A percentile compares a stretch with the other conserved stretches of the same genome.
These are phyloP conservation scores for Dothideomycetes sp. DNA, from an alignment of 2,329 filamentous ascomycete genomes.

Conservation along the genomic window DNA sequence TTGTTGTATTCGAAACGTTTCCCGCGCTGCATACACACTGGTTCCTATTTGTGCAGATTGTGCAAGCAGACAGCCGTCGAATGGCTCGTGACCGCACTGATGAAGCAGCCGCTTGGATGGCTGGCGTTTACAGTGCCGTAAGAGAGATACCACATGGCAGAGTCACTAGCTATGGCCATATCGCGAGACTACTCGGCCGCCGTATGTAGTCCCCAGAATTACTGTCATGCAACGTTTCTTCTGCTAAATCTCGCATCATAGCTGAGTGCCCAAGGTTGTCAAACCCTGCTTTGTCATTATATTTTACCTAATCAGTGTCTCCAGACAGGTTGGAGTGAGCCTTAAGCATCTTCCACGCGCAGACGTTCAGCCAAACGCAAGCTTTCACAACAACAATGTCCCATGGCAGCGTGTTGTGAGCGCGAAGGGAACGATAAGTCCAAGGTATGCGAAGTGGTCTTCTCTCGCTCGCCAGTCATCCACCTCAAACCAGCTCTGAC, in stretches of 20 bases:
- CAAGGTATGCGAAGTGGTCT: slow-evolving; percentile 45
- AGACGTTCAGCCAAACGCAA: slow-evolving; percentile 26
- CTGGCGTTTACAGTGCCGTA: slow-evolving; percentile 69
- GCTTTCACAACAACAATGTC: slow-evolving; percentile 66
- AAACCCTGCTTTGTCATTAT: slow-evolving; percentile 1
- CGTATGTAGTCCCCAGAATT: slow-evolving; percentile 44
- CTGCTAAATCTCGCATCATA: slow-evolving; percentile 14
- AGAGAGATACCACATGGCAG: slow-evolving; percentile 74
- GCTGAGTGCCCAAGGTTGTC: slow-evolving; percentile 36
- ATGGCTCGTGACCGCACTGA: too few relatives aligned
- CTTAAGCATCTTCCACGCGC: slow-evolving; percentile 68
- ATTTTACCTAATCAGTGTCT: slow-evolving; percentile 6
- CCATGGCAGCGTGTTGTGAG: slow-evolving; percentile 95
- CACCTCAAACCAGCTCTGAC: slow-evolving; percentile 1
- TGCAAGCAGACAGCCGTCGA: too few relatives aligned
- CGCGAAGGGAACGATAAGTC: slow-evolving; percentile 73
- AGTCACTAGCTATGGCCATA: slow-evolving; percentile 82
- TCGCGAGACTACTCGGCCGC: slow-evolving; percentile 59
- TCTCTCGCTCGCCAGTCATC: neutral
- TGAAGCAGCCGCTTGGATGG: slow-evolving; percentile 63
- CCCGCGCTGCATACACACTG: too few relatives aligned
- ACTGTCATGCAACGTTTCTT: neutral
- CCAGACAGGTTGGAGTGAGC: slow-evolving; percentile 75
- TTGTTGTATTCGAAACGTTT: too few relatives aligned
- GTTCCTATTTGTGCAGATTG: too few relatives aligned